phyloP scores from a whole-genome alignment of 225 moss, liverwort and hornwort genomes.

The Neckera pumila region DNA sequence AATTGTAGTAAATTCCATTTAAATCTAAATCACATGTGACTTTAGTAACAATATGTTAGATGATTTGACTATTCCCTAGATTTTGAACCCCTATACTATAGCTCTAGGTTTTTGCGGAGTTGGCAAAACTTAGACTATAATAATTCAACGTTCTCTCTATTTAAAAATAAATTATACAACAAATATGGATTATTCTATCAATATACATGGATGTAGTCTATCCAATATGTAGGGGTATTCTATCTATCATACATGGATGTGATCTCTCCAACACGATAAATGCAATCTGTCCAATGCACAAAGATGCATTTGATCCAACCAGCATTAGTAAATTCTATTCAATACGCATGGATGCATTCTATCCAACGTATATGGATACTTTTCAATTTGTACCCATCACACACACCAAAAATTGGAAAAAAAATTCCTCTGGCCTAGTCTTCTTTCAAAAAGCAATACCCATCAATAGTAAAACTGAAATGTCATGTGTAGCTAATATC shows the following conservation, averaged over 20 bases:
- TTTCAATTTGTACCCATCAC: neutral
- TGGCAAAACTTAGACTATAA: no score
- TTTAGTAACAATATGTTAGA: no score
- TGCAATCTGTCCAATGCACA: neutral
- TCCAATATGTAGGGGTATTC: neutral
- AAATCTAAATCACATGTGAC: no score
- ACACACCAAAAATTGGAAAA: neutral
- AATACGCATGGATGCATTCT: no score
- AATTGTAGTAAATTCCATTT: no score
- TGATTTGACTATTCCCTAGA: no score
- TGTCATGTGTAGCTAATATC: neutral
- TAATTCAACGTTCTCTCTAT: neutral
- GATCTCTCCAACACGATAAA: no score
- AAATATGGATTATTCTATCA: neutral
- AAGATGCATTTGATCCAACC: no score
- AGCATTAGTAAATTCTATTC: no score
- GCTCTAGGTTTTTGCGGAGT: no score
- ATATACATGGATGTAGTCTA: neutral
- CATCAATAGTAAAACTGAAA: neutral
- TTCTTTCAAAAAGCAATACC: neutral
- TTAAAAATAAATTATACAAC: neutral
- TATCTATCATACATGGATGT: neutral
- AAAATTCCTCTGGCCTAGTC: fast-evolving
- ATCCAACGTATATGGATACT: neutral
- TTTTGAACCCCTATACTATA: no score